These are phyloP conservation scores for Globisporangium radiosum DNA, from an alignment of 352 stramenopile species.

Conservation along the genomic window DNA sequence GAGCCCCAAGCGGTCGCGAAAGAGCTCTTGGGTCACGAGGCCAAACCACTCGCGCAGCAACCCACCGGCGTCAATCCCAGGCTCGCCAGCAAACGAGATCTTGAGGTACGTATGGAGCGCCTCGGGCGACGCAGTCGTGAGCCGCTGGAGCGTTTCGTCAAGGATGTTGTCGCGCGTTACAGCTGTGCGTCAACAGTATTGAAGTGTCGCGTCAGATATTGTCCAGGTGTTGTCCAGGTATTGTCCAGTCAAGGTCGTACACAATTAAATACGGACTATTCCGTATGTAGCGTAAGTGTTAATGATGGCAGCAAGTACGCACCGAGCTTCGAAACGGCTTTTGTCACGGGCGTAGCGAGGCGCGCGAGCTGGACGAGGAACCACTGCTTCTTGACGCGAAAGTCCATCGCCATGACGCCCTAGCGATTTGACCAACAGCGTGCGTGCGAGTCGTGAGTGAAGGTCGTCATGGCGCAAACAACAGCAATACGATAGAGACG, in stretches of 20 bases:
- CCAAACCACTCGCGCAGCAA: constrained; percentile 67
- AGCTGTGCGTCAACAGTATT: constrained; percentile 14
- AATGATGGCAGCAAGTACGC: constrained; percentile 8
- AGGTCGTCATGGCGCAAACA: not conserved
- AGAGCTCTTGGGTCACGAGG: constrained; percentile 49
- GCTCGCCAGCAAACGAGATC: constrained; percentile 57
- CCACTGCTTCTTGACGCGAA: constrained; percentile 79
- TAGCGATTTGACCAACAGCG: constrained; percentile 6
- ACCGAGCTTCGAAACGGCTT: constrained; percentile 64
- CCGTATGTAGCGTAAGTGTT: no score
- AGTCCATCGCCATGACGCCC: constrained; percentile 72
- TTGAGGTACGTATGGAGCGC: constrained; percentile 62
- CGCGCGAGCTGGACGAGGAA: constrained; percentile 67
- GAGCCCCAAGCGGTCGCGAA: constrained; percentile 40
- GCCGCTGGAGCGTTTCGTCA: constrained; percentile 35
- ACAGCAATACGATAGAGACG: constrained; percentile 1
- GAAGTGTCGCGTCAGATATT: no score
- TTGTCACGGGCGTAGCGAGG: constrained; percentile 54
- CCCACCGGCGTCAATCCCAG: constrained; percentile 58
- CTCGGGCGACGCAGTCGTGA: constrained; percentile 32
- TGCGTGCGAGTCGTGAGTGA: not conserved
- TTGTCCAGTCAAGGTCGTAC: no score
- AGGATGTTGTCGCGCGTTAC: constrained; percentile 51
- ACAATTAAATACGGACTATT: no score
- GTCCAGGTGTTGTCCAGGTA: no score